These are phyloP conservation scores for Prinsepia uniflora DNA, from an alignment of 306 rosid genomes.

Conservation along the genomic window DNA sequence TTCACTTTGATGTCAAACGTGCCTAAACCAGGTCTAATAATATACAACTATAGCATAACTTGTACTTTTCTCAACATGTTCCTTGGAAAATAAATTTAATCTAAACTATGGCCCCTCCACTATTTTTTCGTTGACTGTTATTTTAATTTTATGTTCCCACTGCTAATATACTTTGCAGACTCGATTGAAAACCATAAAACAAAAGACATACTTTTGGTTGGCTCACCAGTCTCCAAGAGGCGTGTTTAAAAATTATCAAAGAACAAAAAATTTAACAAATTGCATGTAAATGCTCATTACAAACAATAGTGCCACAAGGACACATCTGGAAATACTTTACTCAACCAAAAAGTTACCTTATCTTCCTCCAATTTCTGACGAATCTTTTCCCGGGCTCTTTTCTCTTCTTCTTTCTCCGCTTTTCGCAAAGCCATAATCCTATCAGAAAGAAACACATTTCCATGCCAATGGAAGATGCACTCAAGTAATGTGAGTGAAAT, in stretches of 20 bases:
- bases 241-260: background rate
- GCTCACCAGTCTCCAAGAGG: background rate
- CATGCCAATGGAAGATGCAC: background rate
- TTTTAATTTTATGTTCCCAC: background rate
- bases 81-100: background rate
- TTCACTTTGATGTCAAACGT: background rate
- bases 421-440: constrained; percentile 84
- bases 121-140: background rate
- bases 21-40: background rate
- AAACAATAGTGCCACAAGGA: background rate
- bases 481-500: background rate
- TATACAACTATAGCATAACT: background rate
- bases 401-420: constrained; percentile 99
- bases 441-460: constrained; percentile 27
- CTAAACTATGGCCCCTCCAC: background rate
- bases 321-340: background rate
- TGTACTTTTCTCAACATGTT: background rate
- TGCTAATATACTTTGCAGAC: background rate
- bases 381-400: constrained; percentile 89
- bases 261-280: background rate
- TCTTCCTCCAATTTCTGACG: constrained; percentile 93
- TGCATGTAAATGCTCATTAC: background rate
- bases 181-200: background rate
- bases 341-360: constrained; percentile 45
- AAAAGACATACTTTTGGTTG: background rate